Base-by-base conservation (phyloP, 805 yeast species). In the Cyberlindnera galapagoensis region DNA sequence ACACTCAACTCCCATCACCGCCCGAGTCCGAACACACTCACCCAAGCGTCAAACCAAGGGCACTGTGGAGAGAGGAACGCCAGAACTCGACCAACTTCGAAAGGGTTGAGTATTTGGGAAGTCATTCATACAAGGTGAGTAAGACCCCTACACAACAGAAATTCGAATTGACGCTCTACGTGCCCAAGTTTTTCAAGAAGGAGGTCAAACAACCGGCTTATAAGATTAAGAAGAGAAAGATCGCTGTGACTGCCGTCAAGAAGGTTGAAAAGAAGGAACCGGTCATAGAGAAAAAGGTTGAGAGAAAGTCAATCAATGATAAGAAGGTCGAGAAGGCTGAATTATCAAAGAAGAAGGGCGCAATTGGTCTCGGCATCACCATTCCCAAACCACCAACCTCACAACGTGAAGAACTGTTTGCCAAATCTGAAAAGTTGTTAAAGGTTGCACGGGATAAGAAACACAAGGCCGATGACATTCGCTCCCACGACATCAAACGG, bases 381-480 rank as follows among this genome's bases (percentile, higher is more conserved):
- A 11, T 14, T 28, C 7, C 21, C 34, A 21, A 23, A 13, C 16
- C 18, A 13, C 24, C 31, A 3, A n/a, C 30, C 5, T n/a, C 10
- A 9, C 14, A 28, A 12, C 25, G 15, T 15, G 17, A 28, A 3
- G 24, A 24, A 16, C 21, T 17, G 21, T 17, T 21, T 4, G 10
- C 34, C 24, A 30, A 33, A 10, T 26, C 26, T 18, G 26, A 33
- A 10, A 26, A 33, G 18, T 33, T 13, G 13, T n/a, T 36, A 18
- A 24, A 23, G 9, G 18, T 34, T 17, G 49, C 49, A 4, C 28
- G 25, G 15, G 32, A 25, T 17, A 34, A 18, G 32, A 49, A 49
- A 18, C 51, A 47, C 26, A 31, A 30, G 17, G 55, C 43, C 4
- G 52, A 48, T 26, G 27, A 31, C 2, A 18, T 38, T 4, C 15